Base-by-base conservation (phyloP, 2,329 filamentous ascomycete genomes). In the Colletotrichum sp. region DNA sequence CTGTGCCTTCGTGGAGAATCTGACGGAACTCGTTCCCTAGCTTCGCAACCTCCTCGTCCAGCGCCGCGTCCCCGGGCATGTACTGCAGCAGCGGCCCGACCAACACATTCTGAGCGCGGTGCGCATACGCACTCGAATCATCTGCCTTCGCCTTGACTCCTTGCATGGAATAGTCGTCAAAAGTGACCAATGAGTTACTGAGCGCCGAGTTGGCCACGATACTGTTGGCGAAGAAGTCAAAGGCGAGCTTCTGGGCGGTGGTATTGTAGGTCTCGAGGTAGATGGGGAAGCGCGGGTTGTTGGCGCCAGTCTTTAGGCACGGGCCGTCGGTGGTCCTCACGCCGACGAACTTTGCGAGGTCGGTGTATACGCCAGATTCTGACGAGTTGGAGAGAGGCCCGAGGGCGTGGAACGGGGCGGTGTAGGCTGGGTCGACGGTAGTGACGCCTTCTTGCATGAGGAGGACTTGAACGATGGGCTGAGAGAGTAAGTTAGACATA, bases 131-230 rank as follows among this genome's bases (percentile, higher is more conserved):
- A 5, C 84, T 83, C 4, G 83, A 82, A 16, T 79, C 78, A n/a
- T 75, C 77, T 66, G 79, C 73, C 59, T 87, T 78, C 0, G 79
- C 81, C 66, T 84, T 79, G 4, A 91, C 85, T 2, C 85, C 89
- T n/a, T 85, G 81, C 12, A 79, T 81, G 3, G 88, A 85, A 80
- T 91, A 91, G 7, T 87, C 87, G 78, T 92, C 90, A 69, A 91
- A 88, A 85, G 90, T 87, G 81, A 90, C 88, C 59, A 90, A 81
- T 1, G 85, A 85, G 75, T 82, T 77, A 12, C 80, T 76, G 30
- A 71, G 64, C 28, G 61, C 69, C 3, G 61, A 48, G 28, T 36
- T 62, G 52, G 24, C 14, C 30, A 77, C 79, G 36, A 78, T 80
- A 12, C 79, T 78, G 16, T 77, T 69, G 10, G 74, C 78, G 79